phyloP scores from a whole-genome alignment of 305 asterid genomes.

The Nicotiana rustica region DNA sequence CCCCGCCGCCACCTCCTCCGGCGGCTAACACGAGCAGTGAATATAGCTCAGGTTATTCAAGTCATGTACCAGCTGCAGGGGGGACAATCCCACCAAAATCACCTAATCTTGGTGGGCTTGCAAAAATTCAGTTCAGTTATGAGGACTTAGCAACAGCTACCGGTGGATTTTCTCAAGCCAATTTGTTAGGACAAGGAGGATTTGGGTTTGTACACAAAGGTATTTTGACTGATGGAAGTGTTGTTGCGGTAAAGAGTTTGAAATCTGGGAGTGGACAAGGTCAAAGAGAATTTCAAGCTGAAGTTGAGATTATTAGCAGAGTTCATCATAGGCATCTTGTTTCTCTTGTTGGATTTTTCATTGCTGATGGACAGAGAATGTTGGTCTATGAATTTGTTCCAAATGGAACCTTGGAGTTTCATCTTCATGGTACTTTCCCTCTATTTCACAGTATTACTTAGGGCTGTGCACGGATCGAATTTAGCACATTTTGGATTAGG shows the following conservation, averaged over 20 bases:
- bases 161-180: conserved; percentile 62
- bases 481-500: too few relatives aligned
- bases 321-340: conserved; percentile 86
- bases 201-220: conserved; percentile 86
- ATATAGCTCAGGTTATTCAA: conserved; percentile 43
- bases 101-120: conserved; percentile 55
- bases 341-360: conserved; percentile 82
- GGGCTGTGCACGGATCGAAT: too few relatives aligned
- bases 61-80: conserved; percentile 34
- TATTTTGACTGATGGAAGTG: conserved; percentile 55
- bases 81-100: conserved; percentile 33
- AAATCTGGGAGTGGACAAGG: conserved; percentile 87
- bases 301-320: conserved; percentile 82
- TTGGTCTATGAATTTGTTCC: conserved; percentile 75
- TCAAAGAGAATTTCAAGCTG: conserved; percentile 84
- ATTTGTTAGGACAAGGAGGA: conserved; percentile 84
- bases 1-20: conserved; percentile 3
- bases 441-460: too few relatives aligned
- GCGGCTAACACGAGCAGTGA: conserved; percentile 49
- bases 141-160: conserved; percentile 74
- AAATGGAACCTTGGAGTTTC: conserved; percentile 72
- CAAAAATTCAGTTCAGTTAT: conserved; percentile 60
- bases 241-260: conserved; percentile 77
- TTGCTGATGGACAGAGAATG: conserved; percentile 69
- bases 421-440: conserved; percentile 61